A percentile compares a stretch with the other conserved stretches of the same genome.
Evolutionary conservation across 1,284 basidiomycete species (phyloP).

Genomic region (Trametes pubescens): DNA sequence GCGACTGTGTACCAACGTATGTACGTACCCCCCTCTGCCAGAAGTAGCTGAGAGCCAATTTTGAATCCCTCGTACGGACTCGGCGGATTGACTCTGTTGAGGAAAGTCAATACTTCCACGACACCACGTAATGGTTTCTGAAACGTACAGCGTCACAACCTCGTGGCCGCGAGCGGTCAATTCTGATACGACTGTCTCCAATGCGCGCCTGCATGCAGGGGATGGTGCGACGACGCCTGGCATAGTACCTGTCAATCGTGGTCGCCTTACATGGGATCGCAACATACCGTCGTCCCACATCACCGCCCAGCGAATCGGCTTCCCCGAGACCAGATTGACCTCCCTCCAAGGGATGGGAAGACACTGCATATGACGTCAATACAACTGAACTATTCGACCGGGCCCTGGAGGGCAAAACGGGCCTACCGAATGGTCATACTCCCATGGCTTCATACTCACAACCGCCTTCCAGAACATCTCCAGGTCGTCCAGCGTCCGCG

Average conservation of each 20-base stretch:
- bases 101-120: neutral
- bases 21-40: constrained; percentile 48
- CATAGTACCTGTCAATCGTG: neutral
- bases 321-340: constrained; percentile 48
- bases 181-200: constrained; percentile 57
- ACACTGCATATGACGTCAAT: constrained; percentile 44
- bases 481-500: constrained; percentile 43
- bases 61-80: constrained; percentile 49
- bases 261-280: no score
- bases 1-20: neutral
- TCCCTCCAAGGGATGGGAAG: constrained; percentile 64
- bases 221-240: constrained; percentile 57
- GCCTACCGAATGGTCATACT: constrained; percentile 64
- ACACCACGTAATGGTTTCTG: neutral
- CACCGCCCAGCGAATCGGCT: constrained; percentile 59
- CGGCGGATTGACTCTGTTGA: constrained; percentile 44
- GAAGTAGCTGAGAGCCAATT: constrained; percentile 48
- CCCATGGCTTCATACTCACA: constrained; percentile 66
- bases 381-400: neutral
- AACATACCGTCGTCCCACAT: constrained; percentile 60
- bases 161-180: constrained; percentile 59
- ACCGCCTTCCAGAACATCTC: constrained; percentile 51
- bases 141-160: constrained; percentile 54
- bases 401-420: neutral
- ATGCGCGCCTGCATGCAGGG: constrained; percentile 67